Conservation (phyloP, 2,329 filamentous ascomycete species). For the Diaporthe citrichinensis region DNA sequence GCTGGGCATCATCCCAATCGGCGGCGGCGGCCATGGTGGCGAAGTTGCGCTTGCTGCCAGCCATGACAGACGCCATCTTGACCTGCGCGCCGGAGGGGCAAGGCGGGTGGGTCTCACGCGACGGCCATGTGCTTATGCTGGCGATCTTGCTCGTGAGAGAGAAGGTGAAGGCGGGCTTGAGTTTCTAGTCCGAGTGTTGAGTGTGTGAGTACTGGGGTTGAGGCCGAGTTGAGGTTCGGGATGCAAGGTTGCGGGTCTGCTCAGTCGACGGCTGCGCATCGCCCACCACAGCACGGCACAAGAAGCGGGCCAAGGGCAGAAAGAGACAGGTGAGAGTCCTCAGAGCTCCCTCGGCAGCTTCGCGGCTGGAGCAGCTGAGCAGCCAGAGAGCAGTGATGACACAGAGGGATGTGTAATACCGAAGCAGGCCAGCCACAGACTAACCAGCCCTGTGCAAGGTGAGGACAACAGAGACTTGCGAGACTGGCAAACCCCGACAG, state of each 20-base stretch:
- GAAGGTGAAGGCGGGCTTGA: background rate
- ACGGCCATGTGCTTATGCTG: slow-evolving; percentile 5
- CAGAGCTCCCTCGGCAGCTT: background rate
- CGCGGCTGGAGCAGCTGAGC: background rate
- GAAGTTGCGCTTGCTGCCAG: slow-evolving; percentile 47
- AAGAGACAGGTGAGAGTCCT: background rate
- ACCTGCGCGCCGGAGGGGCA: slow-evolving; percentile 15
- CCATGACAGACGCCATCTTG: slow-evolving; percentile 43
- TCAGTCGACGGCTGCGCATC: slow-evolving; percentile 4
- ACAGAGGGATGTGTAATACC: background rate
- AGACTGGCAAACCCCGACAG: slow-evolving; percentile 2
- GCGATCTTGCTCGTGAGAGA: background rate
- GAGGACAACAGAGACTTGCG: background rate
- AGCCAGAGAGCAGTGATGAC: background rate
- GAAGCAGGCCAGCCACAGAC: background rate
- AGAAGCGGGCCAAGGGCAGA: background rate
- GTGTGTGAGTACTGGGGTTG: background rate
- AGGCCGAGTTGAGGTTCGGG: slow-evolving; percentile 4
- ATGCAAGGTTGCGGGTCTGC: slow-evolving; percentile 22
- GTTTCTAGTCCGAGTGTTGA: background rate
- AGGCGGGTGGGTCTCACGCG: background rate
- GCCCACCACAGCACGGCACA: background rate
- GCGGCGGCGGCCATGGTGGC: slow-evolving; percentile 44
- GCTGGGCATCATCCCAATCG: slow-evolving; percentile 36
- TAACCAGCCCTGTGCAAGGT: background rate